Evolutionary conservation across 176 grass and related monocot genomes (phyloP).

Genomic region (Elaeis guineensis): DNA sequence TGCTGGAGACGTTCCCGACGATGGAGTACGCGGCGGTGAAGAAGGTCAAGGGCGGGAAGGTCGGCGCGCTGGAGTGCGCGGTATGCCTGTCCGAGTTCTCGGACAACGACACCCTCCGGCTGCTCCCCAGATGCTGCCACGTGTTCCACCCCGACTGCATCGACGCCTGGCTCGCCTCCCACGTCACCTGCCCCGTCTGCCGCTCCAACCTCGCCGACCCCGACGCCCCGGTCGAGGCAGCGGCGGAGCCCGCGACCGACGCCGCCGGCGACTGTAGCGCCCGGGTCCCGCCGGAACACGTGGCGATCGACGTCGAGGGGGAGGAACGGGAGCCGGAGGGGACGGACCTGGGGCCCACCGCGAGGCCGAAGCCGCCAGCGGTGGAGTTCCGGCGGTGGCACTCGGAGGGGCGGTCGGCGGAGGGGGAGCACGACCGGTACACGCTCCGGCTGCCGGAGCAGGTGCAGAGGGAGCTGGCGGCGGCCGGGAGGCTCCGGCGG

Average conservation of each 20-base stretch:
- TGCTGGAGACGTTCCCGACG: slow-evolving; percentile 50
- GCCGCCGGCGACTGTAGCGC: not conserved
- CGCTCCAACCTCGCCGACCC: slow-evolving; percentile 39
- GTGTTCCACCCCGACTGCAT: no score
- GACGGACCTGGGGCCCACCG: no score
- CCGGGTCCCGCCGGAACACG: no score
- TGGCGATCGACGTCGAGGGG: no score
- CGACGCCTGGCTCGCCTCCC: not conserved
- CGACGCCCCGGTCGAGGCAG: not conserved
- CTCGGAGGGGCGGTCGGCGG: slow-evolving; percentile 21
- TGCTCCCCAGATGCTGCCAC: slow-evolving; percentile 26
- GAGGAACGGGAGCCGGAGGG: no score
- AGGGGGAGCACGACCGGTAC: slow-evolving; percentile 38
- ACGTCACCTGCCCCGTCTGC: slow-evolving; percentile 69
- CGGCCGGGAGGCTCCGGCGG: slow-evolving; percentile 40
- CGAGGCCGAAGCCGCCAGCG: not conserved
- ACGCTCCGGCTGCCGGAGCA: slow-evolving; percentile 58
- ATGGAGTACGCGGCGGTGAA: slow-evolving; percentile 56
- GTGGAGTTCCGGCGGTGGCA: slow-evolving; percentile 23
- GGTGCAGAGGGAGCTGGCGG: slow-evolving; percentile 55
- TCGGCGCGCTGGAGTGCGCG: slow-evolving; percentile 49
- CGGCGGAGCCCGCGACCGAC: not conserved
- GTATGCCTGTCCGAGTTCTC: slow-evolving; percentile 65
- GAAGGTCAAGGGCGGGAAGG: slow-evolving; percentile 25
- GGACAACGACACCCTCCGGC: slow-evolving; percentile 43